Conservation (phyloP, 2,329 filamentous ascomycete species). For the Pseudomassariella vexata region DNA sequence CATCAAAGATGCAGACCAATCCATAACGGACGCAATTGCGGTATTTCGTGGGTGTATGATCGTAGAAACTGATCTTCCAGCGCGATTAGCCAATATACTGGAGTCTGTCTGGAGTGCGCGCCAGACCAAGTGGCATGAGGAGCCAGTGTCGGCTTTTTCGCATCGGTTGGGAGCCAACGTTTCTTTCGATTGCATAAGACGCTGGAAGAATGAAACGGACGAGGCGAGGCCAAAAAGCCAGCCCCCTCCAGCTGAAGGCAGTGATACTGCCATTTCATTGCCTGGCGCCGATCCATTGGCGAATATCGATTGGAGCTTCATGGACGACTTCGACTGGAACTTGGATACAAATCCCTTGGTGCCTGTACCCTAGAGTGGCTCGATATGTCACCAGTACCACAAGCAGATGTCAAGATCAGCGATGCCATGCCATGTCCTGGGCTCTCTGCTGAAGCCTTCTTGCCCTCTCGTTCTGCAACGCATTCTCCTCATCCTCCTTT, state of each 20-base stretch:
- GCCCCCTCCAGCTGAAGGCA: neutral
- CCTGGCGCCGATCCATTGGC: slow-evolving; percentile 11
- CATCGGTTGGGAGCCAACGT: slow-evolving; percentile 43
- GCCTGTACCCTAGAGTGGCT: too few relatives aligned
- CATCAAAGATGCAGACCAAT: slow-evolving; percentile 13
- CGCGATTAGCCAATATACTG: slow-evolving; percentile 38
- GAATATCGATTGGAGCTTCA: slow-evolving; percentile 26
- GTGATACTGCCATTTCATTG: slow-evolving; percentile 3
- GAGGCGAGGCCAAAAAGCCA: slow-evolving; percentile 5
- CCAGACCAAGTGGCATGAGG: slow-evolving; percentile 29
- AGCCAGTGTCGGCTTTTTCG: slow-evolving; percentile 33
- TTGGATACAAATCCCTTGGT: slow-evolving; percentile 15
- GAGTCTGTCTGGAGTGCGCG: slow-evolving; percentile 40
- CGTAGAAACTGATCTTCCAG: slow-evolving; percentile 42
- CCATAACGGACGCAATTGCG: slow-evolving; percentile 25
- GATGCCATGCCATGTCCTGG: too few relatives aligned
- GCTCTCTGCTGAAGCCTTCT: too few relatives aligned
- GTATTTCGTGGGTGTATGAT: slow-evolving; percentile 37
- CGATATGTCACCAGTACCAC: too few relatives aligned
- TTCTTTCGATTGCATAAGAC: slow-evolving; percentile 42
- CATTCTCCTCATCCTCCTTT: too few relatives aligned
- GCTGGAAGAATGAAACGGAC: slow-evolving; percentile 32
- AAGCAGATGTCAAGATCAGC: too few relatives aligned
- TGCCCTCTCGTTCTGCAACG: too few relatives aligned
- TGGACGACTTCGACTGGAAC: slow-evolving; percentile 27